Conservation (phyloP, 108 stramenopile genomes). For the Cyclotella cryptica region DNA sequence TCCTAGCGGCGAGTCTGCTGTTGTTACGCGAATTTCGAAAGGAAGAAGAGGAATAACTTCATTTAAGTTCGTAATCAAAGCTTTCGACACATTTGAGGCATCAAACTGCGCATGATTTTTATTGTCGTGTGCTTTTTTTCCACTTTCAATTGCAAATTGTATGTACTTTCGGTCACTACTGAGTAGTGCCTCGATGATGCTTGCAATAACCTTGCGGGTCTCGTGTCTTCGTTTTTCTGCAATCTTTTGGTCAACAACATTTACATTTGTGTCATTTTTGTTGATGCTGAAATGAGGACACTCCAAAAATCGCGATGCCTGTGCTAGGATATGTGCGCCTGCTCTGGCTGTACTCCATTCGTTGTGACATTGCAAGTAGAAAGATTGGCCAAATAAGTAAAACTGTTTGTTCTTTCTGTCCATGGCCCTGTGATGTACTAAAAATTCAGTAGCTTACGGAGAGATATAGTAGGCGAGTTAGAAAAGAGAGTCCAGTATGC, state of each 20-base stretch:
- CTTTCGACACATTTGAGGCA: slow-evolving; percentile 54
- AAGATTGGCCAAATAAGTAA: slow-evolving; percentile 75
- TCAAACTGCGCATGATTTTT: slow-evolving; percentile 53
- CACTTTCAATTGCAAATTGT: slow-evolving; percentile 56
- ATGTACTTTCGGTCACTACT: slow-evolving; percentile 71
- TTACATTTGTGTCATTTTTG: slow-evolving; percentile 41
- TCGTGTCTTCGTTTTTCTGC: slow-evolving; percentile 45
- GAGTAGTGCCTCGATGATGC: slow-evolving; percentile 72
- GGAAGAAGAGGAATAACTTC: slow-evolving; percentile 70
- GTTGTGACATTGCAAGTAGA: slow-evolving; percentile 78
- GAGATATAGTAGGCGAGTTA: too few relatives aligned
- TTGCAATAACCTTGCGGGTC: slow-evolving; percentile 64
- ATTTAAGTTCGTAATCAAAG: slow-evolving; percentile 60
- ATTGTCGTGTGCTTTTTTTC: slow-evolving; percentile 27
- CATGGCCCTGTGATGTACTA: slow-evolving; percentile 73
- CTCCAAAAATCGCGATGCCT: slow-evolving; percentile 81
- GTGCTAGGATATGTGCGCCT: slow-evolving; percentile 89
- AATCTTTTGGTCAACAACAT: slow-evolving; percentile 21
- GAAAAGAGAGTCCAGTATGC: too few relatives aligned
- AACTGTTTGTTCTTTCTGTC: slow-evolving; percentile 52
- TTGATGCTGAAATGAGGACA: slow-evolving; percentile 22
- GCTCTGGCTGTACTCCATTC: slow-evolving; percentile 92
- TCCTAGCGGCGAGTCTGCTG: slow-evolving; percentile 62
- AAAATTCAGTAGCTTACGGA: slow-evolving; percentile 66
- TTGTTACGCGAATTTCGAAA: slow-evolving; percentile 86